Evolutionary conservation across 2,329 filamentous ascomycete species (phyloP).

Genomic region (Byssothecium circinans): DNA sequence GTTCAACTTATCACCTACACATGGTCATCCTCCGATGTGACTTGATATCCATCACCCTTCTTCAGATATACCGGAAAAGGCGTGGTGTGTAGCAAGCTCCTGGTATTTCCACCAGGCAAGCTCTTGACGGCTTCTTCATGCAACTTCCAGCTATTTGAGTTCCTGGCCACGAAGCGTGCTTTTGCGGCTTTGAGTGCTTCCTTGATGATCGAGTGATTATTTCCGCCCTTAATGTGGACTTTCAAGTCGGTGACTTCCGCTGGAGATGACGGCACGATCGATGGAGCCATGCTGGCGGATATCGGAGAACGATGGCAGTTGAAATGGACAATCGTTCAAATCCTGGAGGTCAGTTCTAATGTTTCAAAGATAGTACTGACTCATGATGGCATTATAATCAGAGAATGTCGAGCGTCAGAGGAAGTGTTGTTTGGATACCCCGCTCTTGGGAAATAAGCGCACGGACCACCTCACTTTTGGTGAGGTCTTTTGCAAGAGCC

Average conservation of each 20-base stretch:
- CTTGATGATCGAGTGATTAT: slow-evolving; percentile 7
- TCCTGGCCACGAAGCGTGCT: slow-evolving; percentile 17
- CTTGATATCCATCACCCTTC: slow-evolving; percentile 25
- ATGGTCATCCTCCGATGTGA: slow-evolving; percentile 37
- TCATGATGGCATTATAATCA: neutral
- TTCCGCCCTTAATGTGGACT: slow-evolving; percentile 9
- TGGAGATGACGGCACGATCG: slow-evolving; percentile 3
- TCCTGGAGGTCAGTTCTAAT: too few species aligned
- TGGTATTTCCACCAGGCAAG: slow-evolving; percentile 45
- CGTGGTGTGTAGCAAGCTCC: slow-evolving; percentile 38
- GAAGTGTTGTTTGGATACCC: neutral
- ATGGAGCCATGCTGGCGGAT: slow-evolving; percentile 9
- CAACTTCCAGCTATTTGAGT: slow-evolving; percentile 25
- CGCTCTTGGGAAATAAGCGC: too few species aligned
- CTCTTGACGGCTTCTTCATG: slow-evolving; percentile 33
- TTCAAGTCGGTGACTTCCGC: slow-evolving; percentile 11
- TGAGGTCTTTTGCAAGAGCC: neutral
- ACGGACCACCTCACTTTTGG: too few species aligned
- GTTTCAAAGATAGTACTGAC: neutral
- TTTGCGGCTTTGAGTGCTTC: slow-evolving; percentile 25
- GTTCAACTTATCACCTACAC: slow-evolving; percentile 9
- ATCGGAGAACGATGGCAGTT: neutral
- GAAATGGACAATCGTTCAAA: neutral
- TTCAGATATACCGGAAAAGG: slow-evolving; percentile 43
- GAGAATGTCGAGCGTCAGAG: neutral